Base-by-base conservation (phyloP, 1,139 yeast species). In the Taphrina populina region DNA sequence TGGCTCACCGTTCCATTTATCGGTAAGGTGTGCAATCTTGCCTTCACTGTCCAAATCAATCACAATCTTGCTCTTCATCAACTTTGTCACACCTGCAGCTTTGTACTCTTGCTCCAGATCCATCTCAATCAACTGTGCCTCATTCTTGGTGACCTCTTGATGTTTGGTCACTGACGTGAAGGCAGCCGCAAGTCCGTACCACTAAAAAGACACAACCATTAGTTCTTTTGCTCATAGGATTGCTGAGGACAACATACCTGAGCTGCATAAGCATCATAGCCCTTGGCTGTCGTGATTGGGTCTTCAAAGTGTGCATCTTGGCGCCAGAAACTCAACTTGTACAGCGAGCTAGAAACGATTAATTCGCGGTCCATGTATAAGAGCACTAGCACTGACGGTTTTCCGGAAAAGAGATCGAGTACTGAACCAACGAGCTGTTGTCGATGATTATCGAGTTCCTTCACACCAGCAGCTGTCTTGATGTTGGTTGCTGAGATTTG, bases 271-370 rank as follows among this genome's bases (percentile, higher is more conserved):
- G 47, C 47, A 43, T 43, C 47, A 29, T 43, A 43, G n/a, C 47
- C 47, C 17, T 43, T 43, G 8, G 47, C 47, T 11, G 47, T 43
- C 29, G 47, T 43, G 47, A 43, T 43, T 2, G 47, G 47, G 23
- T 43, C 47, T 29, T 43, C 47, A 43, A 43, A 43, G 37, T 43
- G 47, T 4, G 29, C 47, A 20, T 43, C 47, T 19, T 43, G 47
- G 15, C 47, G 47, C 47, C 47, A 43, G 47, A 43, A 43, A 11
- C 47, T 26, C 33, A 43, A 26, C 36, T 43, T 43, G 36, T 43
- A 43, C n/a, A 43, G 27, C 17, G 47, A 43, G 3, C 43, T 37
- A 37, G n/a, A n/a, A n/a, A n/a, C n/a, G n/a, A n/a, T n/a, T n/a
- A n/a, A n/a, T n/a, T n/a, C n/a, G n/a, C n/a, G n/a, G n/a, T n/a